A percentile compares a stretch with the other conserved stretches of the same genome.
Evolutionary conservation across 805 yeast species (phyloP).

Genomic region (Candida gorgasii): DNA sequence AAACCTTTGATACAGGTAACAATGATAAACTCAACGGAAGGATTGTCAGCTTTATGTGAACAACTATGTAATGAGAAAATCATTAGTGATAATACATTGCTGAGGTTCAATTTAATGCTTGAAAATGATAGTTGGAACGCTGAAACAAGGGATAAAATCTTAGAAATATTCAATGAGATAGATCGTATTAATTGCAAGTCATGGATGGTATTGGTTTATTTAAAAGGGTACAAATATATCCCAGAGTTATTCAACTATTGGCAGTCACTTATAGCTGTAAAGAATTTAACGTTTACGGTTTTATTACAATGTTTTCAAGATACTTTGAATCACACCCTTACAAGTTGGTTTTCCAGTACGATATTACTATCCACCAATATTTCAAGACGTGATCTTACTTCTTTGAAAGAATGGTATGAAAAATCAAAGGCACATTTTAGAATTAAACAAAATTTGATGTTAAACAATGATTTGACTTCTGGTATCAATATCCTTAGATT

Average conservation of each 20-base stretch:
- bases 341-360: slow-evolving; percentile 12
- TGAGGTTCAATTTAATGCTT: background rate
- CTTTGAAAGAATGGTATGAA: slow-evolving; percentile 1
- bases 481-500: slow-evolving; percentile 8
- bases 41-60: background rate
- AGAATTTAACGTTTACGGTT: background rate
- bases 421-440: background rate
- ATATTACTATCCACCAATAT: background rate
- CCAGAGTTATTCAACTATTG: slow-evolving; percentile 3
- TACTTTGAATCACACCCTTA: slow-evolving; percentile 2
- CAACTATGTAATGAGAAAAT: background rate
- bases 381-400: background rate
- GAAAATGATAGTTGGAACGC: background rate
- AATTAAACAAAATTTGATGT: slow-evolving; percentile 1
- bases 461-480: slow-evolving; percentile 13
- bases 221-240: slow-evolving; percentile 1
- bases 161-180: slow-evolving; percentile 4
- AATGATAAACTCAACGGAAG: slow-evolving; percentile 1
- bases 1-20: background rate
- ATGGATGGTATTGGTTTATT: slow-evolving; percentile 4
- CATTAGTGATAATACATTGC: background rate
- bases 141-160: background rate
- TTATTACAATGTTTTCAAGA: slow-evolving; percentile 1
- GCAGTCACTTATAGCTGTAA: background rate
- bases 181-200: slow-evolving; percentile 4